These are phyloP conservation scores for Terana coerulea DNA, from an alignment of 768 basidiomycete genomes.

Conservation along the genomic window DNA sequence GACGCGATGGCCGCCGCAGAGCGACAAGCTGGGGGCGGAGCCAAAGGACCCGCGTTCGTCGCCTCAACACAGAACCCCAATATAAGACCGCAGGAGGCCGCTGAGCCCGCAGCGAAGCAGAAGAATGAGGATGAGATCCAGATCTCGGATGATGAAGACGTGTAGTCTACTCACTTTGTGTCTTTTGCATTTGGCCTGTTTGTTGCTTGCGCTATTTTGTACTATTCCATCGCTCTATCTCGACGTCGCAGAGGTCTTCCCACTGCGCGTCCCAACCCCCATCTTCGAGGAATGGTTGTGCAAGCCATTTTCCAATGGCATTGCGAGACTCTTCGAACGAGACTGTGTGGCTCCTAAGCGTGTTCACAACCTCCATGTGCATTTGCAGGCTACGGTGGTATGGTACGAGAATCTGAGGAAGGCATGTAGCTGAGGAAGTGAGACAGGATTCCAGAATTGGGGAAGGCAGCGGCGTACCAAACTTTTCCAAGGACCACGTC, in stretches of 20 bases:
- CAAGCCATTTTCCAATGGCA: slow-evolving; percentile 61
- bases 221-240: slow-evolving; percentile 68
- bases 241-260: slow-evolving; percentile 77
- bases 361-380: slow-evolving; percentile 52
- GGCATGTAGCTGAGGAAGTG: slow-evolving; percentile 44
- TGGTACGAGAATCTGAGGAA: slow-evolving; percentile 52
- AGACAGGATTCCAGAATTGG: neutral
- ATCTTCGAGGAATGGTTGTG: slow-evolving; percentile 64
- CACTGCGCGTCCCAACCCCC: slow-evolving; percentile 66
- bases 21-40: slow-evolving; percentile 47
- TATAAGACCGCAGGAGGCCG: slow-evolving; percentile 35
- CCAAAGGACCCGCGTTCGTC: slow-evolving; percentile 68
- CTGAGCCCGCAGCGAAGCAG: slow-evolving; percentile 24
- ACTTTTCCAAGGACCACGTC: slow-evolving; percentile 79
- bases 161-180: neutral
- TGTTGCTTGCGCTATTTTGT: slow-evolving; percentile 11
- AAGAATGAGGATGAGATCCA: slow-evolving; percentile 82
- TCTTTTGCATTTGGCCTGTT: too few species aligned
- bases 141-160: slow-evolving; percentile 81
- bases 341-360: slow-evolving; percentile 58
- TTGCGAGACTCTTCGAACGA: slow-evolving; percentile 69
- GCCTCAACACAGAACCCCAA: slow-evolving; percentile 56
- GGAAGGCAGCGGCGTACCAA: slow-evolving; percentile 44
- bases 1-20: slow-evolving; percentile 92
- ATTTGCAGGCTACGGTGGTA: slow-evolving; percentile 65